These are phyloP conservation scores for Pulveroboletus frians DNA, from an alignment of 768 basidiomycete species.

Conservation along the genomic window DNA sequence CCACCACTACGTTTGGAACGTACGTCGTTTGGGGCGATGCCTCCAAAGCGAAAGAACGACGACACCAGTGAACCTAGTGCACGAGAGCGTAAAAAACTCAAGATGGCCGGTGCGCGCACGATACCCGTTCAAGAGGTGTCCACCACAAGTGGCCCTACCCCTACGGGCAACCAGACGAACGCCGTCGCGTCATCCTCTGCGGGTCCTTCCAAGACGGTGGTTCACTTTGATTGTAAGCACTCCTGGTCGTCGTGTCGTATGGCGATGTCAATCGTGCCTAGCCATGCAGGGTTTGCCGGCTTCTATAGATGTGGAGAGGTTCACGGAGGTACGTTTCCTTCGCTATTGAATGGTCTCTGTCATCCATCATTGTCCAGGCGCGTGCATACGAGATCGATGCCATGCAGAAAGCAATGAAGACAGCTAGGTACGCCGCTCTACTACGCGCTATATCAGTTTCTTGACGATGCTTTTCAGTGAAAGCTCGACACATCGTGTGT, in stretches of 20 bases:
- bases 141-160: conserved; percentile 5
- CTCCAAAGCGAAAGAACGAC: conserved; percentile 39
- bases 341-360: background rate
- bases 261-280: conserved; percentile 19
- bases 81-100: conserved; percentile 66
- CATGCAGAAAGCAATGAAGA: conserved; percentile 84
- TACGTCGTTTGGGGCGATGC: conserved; percentile 27
- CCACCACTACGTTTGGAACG: background rate
- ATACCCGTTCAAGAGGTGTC: conserved; percentile 54
- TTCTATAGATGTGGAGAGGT: conserved; percentile 81
- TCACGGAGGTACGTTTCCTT: conserved; percentile 59
- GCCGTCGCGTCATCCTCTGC: conserved; percentile 25
- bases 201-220: conserved; percentile 37
- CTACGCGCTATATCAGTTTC: background rate
- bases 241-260: background rate
- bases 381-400: conserved; percentile 86
- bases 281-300: conserved; percentile 60
- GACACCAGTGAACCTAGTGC: conserved; percentile 27
- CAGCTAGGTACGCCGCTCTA: conserved; percentile 48
- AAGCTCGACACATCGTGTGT: conserved; percentile 73
- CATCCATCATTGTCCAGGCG: conserved; percentile 43
- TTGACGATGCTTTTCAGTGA: conserved; percentile 37
- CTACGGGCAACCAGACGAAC: conserved; percentile 16
- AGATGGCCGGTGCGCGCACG: conserved; percentile 55
- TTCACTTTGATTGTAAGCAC: conserved; percentile 39